These are phyloP conservation scores for Pichia cactophila DNA, from an alignment of 1,139 yeast genomes.

Conservation along the genomic window DNA sequence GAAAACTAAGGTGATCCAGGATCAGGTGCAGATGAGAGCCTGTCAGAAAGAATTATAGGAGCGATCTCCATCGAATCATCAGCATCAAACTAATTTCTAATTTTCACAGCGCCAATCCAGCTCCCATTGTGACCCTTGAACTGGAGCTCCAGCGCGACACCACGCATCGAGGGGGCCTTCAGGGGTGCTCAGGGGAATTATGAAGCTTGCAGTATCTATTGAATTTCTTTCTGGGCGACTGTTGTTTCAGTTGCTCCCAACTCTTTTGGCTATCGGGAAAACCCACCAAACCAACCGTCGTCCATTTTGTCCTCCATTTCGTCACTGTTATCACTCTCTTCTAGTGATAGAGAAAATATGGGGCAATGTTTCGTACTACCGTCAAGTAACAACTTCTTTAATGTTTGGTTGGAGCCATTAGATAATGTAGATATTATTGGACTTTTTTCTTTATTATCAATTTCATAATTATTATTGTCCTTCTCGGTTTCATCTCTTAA, in stretches of 20 bases:
- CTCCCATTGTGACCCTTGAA: no score
- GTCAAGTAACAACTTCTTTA: not conserved
- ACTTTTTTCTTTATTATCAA: not conserved
- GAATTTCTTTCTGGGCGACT: not conserved
- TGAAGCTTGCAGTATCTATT: not conserved
- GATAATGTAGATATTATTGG: not conserved
- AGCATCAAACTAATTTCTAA: no score
- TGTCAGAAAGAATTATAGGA: no score
- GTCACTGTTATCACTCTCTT: not conserved
- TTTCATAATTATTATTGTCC: not conserved
- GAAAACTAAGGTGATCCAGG: no score
- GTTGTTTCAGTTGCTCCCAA: no score
- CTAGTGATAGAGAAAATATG: not conserved
- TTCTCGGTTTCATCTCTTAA: no score
- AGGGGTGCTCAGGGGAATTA: no score
- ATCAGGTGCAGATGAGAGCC: no score
- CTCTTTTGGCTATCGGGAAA: slow-evolving; percentile 6
- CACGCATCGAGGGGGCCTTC: no score
- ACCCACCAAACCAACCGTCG: slow-evolving; percentile 18
- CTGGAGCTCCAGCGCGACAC: no score
- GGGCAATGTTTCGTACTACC: not conserved
- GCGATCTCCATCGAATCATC: no score
- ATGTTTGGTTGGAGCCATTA: not conserved
- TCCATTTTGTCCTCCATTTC: slow-evolving; percentile 1
- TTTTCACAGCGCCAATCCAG: no score